phyloP scores from a whole-genome alignment of 1,139 yeast species.

The Hemisphaericaspora subhashii region DNA sequence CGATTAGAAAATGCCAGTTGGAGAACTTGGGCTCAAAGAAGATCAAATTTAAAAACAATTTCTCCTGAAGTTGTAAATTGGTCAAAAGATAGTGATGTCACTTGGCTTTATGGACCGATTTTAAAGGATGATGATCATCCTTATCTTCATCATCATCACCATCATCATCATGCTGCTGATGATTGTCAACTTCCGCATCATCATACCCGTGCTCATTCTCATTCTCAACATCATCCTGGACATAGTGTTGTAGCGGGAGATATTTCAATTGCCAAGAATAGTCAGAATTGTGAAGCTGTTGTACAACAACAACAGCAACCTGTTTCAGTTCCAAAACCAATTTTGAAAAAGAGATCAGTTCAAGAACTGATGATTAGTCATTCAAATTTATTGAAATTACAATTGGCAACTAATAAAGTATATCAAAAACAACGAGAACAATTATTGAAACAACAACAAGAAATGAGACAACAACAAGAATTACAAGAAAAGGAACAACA shows the following conservation, averaged over 20 bases:
- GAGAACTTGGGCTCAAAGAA: slow-evolving; percentile 86
- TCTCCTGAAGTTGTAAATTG: slow-evolving; percentile 75
- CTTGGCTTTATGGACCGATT: slow-evolving; percentile 83
- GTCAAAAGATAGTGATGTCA: slow-evolving; percentile 78
- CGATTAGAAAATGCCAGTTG: slow-evolving; percentile 79
- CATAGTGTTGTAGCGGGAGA: slow-evolving; percentile 49
- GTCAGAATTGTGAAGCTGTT: slow-evolving; percentile 20
- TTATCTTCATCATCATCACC: slow-evolving; percentile 21
- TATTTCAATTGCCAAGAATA: slow-evolving; percentile 26
- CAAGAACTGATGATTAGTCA: slow-evolving; percentile 71
- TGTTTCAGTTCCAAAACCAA: slow-evolving; percentile 58
- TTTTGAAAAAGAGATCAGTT: slow-evolving; percentile 76
- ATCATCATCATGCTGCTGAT: slow-evolving; percentile 18
- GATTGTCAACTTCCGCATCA: slow-evolving; percentile 10
- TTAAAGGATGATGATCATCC: slow-evolving; percentile 44
- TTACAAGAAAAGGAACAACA: slow-evolving; percentile 19
- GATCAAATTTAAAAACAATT: slow-evolving; percentile 63
- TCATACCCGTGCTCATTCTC: background rate
- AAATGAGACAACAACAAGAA: slow-evolving; percentile 22
- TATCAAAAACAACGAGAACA: slow-evolving; percentile 25
- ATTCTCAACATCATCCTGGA: slow-evolving; percentile 11
- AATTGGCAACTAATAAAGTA: slow-evolving; percentile 42
- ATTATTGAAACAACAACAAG: slow-evolving; percentile 16
- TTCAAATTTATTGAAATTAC: slow-evolving; percentile 49
- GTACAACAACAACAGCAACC: slow-evolving; percentile 9